Percentiles rank a stretch among this genome's conserved stretches.
Conservation (phyloP, 495 filamentous ascomycete genomes). For the Achaetomiella virescens region DNA sequence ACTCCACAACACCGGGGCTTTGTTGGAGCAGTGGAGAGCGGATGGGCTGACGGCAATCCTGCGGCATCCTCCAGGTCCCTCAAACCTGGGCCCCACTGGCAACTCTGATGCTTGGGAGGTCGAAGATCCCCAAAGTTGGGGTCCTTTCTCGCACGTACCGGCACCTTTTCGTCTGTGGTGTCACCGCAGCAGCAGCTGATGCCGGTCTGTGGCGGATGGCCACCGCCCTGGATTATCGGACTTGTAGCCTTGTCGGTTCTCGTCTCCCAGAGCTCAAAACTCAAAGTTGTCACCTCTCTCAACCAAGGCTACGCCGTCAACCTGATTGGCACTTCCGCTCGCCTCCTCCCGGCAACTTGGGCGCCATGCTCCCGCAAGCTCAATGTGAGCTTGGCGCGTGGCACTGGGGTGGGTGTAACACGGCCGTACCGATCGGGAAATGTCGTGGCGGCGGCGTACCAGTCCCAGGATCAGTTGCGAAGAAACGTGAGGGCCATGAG, state of each 20-base stretch:
- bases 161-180: neutral
- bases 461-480: too few relatives aligned
- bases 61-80: too few relatives aligned
- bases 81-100: neutral
- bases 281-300: neutral
- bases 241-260: too few relatives aligned
- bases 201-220: neutral
- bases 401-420: neutral
- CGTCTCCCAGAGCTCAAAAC: too few relatives aligned
- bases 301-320: neutral
- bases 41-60: too few relatives aligned
- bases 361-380: too few relatives aligned
- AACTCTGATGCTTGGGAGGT: neutral
- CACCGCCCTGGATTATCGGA: neutral
- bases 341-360: neutral
- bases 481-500: too few relatives aligned
- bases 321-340: neutral
- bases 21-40: too few relatives aligned
- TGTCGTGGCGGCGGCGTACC: neutral
- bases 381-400: neutral
- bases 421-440: neutral
- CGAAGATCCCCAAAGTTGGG: too few relatives aligned
- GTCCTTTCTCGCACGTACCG: constrained; percentile 10
- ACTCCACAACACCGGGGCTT: too few relatives aligned
- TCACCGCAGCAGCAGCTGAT: neutral